Conservation (phyloP, 192 early-diverging fungal genomes). For the Backusella mclennaniae region DNA sequence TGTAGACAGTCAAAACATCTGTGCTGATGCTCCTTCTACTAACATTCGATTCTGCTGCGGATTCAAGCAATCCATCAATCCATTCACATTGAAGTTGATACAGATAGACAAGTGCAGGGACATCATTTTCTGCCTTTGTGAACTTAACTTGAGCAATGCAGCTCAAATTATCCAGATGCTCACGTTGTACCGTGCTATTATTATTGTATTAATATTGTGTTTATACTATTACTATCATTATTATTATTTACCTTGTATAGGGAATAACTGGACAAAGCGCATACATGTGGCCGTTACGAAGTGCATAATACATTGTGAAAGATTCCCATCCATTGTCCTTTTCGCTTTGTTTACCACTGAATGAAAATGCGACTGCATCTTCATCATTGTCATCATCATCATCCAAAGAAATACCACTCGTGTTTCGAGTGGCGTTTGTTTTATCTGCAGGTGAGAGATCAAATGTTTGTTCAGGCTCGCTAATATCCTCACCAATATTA, state of each 20-base stretch:
- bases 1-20: constrained; percentile 13
- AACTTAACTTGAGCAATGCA: not conserved
- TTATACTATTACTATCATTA: not conserved
- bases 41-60: constrained; percentile 23
- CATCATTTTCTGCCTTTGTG: not conserved
- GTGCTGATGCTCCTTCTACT: constrained; percentile 19
- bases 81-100: constrained; percentile 43
- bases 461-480: constrained; percentile 68
- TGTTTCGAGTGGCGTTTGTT: not conserved
- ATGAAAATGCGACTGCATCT: constrained; percentile 15
- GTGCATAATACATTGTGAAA: constrained; percentile 67
- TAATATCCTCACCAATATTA: constrained; percentile 57
- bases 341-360: constrained; percentile 20
- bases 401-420: not conserved
- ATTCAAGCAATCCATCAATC: constrained; percentile 42
- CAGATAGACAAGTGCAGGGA: not conserved
- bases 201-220: not conserved
- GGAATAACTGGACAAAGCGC: constrained; percentile 80
- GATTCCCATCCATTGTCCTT: constrained; percentile 62
- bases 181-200: constrained; percentile 25
- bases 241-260: constrained; percentile 45
- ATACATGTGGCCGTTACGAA: constrained; percentile 70
- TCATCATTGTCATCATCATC: constrained; percentile 20
- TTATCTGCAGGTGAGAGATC: constrained; percentile 37
- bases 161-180: constrained; percentile 15